Evolutionary conservation across 805 yeast genomes (phyloP), one percentile per base, ranked within the genome.

Genomic region (Candida hungchunana): DNA sequence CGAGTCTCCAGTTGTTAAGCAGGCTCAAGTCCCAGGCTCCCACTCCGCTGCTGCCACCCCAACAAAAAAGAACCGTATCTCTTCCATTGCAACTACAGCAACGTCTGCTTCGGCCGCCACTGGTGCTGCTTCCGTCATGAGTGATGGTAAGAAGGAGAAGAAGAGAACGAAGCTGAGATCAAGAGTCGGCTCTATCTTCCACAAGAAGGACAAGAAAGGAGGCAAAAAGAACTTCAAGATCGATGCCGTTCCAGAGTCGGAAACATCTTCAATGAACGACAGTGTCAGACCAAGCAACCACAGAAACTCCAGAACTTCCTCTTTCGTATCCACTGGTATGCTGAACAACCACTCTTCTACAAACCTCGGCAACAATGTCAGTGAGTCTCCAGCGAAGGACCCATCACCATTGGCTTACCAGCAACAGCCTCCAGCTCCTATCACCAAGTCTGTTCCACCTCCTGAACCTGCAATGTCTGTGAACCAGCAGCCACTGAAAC

Each of bases 121-220:
- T 18, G 31, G 32, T 19, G 27, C 32, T 20, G 23, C 23, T 25
- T 7, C 14, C 15, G 16, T 25, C 15, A 9, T 9, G 15, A 12
- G 27, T 25, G 27, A 14, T 25, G 27, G 14, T 13, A 54, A 54
- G 31, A 46, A 51, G 21, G 58, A 56, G 33, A 60, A 60, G 39
- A 42, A 59, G 14, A 50, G 58, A 34, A 58, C 58, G 30, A 70
- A 68, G 30, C 58, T 84, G 49, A 76, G 75, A 58, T 81, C 88
- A 6, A 77, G 66, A 51, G 81, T 84, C 38, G 94, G 94, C 8
- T 80, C 93, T 1, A 73, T 84, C 43, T 77, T 84, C 50, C 79
- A 82, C 29, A 73, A 77, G 45, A 79, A 75, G 56, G 77, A 75
- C 50, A 66, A 67, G 43, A 63, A 65, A n/a, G n/a, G n/a, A 30